Conservation (phyloP, 2,329 filamentous ascomycete species). For the Cercospora zeina region DNA sequence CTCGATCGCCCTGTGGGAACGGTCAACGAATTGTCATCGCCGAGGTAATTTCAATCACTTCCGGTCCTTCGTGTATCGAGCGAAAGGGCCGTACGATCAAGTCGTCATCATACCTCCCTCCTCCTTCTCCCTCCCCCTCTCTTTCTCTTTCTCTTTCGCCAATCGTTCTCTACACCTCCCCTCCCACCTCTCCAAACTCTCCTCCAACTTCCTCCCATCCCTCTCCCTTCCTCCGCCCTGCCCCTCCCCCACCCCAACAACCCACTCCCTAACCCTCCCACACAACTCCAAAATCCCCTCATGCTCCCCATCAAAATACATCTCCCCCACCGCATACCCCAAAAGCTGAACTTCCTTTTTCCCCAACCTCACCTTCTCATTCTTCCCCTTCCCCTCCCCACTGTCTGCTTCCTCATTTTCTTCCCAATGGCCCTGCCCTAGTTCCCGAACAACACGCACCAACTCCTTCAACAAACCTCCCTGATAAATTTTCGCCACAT, state of each 20-base stretch:
- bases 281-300: slow-evolving; percentile 44
- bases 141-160: background rate
- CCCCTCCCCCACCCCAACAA: slow-evolving; percentile 29
- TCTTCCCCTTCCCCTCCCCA: background rate
- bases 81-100: no score
- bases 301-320: slow-evolving; percentile 60
- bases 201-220: slow-evolving; percentile 26
- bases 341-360: slow-evolving; percentile 43
- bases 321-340: slow-evolving; percentile 58
- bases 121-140: no score
- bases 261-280: slow-evolving; percentile 28
- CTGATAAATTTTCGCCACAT: slow-evolving; percentile 37
- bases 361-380: slow-evolving; percentile 26
- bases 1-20: no score
- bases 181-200: slow-evolving; percentile 23
- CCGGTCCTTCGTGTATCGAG: no score
- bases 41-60: no score
- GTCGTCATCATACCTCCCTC: no score
- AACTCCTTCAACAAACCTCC: slow-evolving; percentile 33
- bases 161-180: slow-evolving; percentile 12
- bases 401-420: background rate
- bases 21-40: no score
- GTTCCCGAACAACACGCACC: slow-evolving; percentile 23
- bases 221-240: slow-evolving; percentile 21
- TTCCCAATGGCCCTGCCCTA: slow-evolving; percentile 22